Percentiles rank a stretch among this genome's conserved stretches.
phyloP scores from a whole-genome alignment of 2,329 filamentous ascomycete species.

The Teratosphaeria destructans region DNA sequence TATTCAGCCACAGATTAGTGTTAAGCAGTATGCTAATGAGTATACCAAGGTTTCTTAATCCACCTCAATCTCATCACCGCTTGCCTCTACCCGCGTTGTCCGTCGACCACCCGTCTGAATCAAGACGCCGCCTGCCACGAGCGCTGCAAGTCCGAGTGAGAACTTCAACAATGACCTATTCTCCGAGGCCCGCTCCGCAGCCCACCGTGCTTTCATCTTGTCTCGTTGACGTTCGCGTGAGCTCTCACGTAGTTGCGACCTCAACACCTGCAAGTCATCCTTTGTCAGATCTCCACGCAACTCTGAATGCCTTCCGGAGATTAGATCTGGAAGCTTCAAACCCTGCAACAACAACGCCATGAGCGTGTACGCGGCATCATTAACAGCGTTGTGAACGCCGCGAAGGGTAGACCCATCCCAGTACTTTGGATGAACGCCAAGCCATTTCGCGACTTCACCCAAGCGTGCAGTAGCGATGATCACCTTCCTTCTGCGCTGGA shows the following conservation, averaged over 20 bases:
- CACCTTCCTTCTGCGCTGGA: background rate
- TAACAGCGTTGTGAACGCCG: conserved; percentile 35
- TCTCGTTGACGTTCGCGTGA: too few species aligned
- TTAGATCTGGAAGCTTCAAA: conserved; percentile 6
- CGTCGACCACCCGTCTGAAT: background rate
- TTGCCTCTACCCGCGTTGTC: background rate
- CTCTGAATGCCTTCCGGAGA: background rate
- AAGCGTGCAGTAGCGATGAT: background rate
- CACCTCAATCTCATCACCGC: background rate
- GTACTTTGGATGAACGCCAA: background rate
- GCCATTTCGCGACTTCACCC: background rate
- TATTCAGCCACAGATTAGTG: background rate
- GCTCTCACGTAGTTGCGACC: background rate
- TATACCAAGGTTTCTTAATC: background rate
- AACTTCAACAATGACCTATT: background rate
- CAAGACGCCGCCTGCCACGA: background rate
- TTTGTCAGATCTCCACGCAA: background rate
- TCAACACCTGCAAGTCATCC: background rate
- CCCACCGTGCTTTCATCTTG: background rate
- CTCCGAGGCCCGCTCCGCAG: background rate
- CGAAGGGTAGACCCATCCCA: background rate
- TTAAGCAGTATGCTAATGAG: background rate
- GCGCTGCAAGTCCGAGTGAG: background rate
- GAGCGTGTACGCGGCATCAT: conserved; percentile 24
- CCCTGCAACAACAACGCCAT: conserved; percentile 16